Conservation (phyloP, 768 basidiomycete species). For the Candolleomyces eurysporus region DNA sequence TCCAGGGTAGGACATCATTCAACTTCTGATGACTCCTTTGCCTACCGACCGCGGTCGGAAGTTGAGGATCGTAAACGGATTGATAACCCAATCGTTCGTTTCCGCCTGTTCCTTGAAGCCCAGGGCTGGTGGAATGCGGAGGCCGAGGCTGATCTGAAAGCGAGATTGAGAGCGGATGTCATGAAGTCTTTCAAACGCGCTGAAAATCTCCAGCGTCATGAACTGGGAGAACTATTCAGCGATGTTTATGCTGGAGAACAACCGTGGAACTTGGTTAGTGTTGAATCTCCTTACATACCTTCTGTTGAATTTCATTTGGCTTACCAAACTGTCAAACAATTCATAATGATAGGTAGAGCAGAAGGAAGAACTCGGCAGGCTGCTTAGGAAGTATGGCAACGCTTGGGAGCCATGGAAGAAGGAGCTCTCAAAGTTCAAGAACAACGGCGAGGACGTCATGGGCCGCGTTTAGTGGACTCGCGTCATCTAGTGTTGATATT, state of each 20-base stretch:
- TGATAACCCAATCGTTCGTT: constrained; percentile 84
- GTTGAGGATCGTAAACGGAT: constrained; percentile 91
- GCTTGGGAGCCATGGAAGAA: constrained; percentile 83
- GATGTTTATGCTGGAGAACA: constrained; percentile 87
- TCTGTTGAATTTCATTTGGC: background rate
- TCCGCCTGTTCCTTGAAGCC: constrained; percentile 82
- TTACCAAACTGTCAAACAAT: background rate
- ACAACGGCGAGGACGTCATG: constrained; percentile 62
- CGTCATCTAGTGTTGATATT: background rate
- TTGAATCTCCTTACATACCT: background rate
- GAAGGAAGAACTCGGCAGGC: constrained; percentile 65
- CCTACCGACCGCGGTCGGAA: constrained; percentile 85
- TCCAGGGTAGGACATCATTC: constrained; percentile 88
- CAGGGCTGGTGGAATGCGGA: constrained; percentile 80
- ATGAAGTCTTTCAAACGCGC: constrained; percentile 77
- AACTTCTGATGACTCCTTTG: constrained; percentile 94
- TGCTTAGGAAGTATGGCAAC: constrained; percentile 85
- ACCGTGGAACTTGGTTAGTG: constrained; percentile 79
- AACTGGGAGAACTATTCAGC: constrained; percentile 78
- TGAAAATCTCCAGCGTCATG: constrained; percentile 64
- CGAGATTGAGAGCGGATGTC: constrained; percentile 67
- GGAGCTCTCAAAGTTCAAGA: constrained; percentile 75
- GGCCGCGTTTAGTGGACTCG: constrained; percentile 6
- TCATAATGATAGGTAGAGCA: constrained; percentile 68
- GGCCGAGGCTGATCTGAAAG: constrained; percentile 72